Conservation (phyloP, 176 grass and related monocot species). For the Coix lacrymajobi region DNA sequence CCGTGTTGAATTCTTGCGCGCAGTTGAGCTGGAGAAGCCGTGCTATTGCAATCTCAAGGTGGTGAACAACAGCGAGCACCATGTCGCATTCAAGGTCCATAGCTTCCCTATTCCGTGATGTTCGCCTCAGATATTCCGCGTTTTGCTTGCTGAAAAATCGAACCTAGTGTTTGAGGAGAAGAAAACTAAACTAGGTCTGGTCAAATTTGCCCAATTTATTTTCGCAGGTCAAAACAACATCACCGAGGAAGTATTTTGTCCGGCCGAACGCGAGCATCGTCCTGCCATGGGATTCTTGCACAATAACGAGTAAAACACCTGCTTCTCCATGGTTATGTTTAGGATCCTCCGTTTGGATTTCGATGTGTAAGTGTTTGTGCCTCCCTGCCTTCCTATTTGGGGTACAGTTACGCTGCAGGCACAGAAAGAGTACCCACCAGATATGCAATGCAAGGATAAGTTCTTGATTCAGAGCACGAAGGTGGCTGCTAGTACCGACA, state of each 20-base stretch:
- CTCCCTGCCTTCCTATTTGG: conserved; percentile 9
- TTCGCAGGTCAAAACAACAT: conserved; percentile 90
- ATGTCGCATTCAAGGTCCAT: conserved; percentile 95
- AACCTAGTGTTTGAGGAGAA: not conserved
- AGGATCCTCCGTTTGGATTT: conserved; percentile 1
- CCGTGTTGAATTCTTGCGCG: conserved; percentile 20
- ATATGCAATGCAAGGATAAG: conserved; percentile 96
- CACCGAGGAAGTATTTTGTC: conserved; percentile 97
- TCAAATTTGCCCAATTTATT: conserved; percentile 6
- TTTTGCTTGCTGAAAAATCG: conserved; percentile 17
- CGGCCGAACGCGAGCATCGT: conserved; percentile 83
- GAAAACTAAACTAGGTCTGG: conserved; percentile 22
- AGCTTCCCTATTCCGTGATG: not conserved
- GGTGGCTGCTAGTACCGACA: conserved; percentile 64
- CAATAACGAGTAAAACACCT: conserved; percentile 57
- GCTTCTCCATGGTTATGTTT: conserved; percentile 10
- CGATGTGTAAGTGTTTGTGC: not conserved
- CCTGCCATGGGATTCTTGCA: conserved; percentile 97
- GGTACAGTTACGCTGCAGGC: conserved; percentile 79
- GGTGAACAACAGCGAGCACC: conserved; percentile 94
- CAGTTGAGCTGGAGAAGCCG: conserved; percentile 95
- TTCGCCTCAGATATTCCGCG: not conserved
- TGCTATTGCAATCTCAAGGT: conserved; percentile 97
- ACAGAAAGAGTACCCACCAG: conserved; percentile 73
- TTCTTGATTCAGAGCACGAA: conserved; percentile 96